Base-by-base conservation (phyloP, 495 filamentous ascomycete genomes). In the Podospora bellae-mahoneyi region DNA sequence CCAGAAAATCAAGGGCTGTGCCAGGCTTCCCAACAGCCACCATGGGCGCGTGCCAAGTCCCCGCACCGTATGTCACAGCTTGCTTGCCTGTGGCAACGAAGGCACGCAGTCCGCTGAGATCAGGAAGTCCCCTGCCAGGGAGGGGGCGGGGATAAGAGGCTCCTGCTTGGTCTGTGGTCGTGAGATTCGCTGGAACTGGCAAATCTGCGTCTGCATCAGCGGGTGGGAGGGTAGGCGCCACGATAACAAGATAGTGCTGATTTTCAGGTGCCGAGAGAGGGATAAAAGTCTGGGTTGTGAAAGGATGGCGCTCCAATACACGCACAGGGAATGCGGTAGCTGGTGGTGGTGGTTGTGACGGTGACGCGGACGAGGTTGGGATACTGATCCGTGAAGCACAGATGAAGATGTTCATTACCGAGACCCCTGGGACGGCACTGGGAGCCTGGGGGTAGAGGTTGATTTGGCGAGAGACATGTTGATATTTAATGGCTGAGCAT, bases 11-110 rank as follows among this genome's bases (percentile, higher is more conserved):
- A 13, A 84, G 32, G 72, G 90, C 89, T 30, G 93, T 85, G 23
- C 86, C 81, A 44, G 82, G 71, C 60, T 80, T 73, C 1, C 94
- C 95, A 23, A 97, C 74, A 59, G 92, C 93, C 18, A 91, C 92
- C 95, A 99, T 98, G 2, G 95, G 95, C 70, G 94, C 93, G 84
- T 99, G 95, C 94, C 96, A 99, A 57, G 92, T 97, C 18, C 92
- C 95, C 18, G 90, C 87, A 15, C 86, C 91, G 79, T 98, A 99
- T 18, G 93, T 97, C 20, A 99, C 91, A 2, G 92, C 94, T 83
- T 96, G 91, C 15, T 86, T 82, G 6, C 89, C 88, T n/a, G 81
- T 85, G 13, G 91, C 94, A 30, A 94, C 74, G 74, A 97, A 98
- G 1, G 92, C 95, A 70, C 82, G 86, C 34, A 94, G 62, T 26